Base-by-base conservation (phyloP, 805 yeast species). In the Saccharomycopsis sp. region DNA sequence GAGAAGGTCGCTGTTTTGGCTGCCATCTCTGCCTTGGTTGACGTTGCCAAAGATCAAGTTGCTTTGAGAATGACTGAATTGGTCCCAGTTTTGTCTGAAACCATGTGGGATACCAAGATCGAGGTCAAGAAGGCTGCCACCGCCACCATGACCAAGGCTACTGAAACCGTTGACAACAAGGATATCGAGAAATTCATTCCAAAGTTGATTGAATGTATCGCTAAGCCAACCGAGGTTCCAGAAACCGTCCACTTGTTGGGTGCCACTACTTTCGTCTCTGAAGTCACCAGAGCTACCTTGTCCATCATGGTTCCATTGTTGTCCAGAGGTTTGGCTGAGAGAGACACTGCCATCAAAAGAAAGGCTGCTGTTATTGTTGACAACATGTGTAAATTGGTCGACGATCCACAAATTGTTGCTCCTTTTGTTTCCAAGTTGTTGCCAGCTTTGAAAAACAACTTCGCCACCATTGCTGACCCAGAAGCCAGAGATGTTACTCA, bases 341-440 rank as follows among this genome's bases (percentile, higher is more conserved):
- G 99, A 84, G 99, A 94, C 73, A 94, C 99, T 68, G 82, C 97
- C 70, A 94, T 94, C 84, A 94, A 94, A 89, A 91, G 99, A 85
- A 94, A 94, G 84, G 87, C 98, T 73, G 99, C 99, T 69, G 99
- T 94, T 75, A 94, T 94, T 79, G 88, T 92, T 72, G 99, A 94
- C 79, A 94, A 94, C 96, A 94, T 94, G 99, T 94, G 99, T 89
- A 94, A 94, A 81, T 89, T 94, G 79, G 99, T 94, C 81, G 99
- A 94, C 75, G 99, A 94, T 76, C 99, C 99, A 70, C 98, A 94
- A 82, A 95, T 94, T 74, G 96, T 94, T 79, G 99, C 98, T 82
- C 99, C 99, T 67, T 94, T 94, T 89, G 81, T 94, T 87, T 80
- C 82, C 79, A 88, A 87, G 75, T 85, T 94, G 72, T 87, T 90